Evolutionary conservation across 768 basidiomycete species (phyloP).

Genomic region (Phanerochaete carnosa): DNA sequence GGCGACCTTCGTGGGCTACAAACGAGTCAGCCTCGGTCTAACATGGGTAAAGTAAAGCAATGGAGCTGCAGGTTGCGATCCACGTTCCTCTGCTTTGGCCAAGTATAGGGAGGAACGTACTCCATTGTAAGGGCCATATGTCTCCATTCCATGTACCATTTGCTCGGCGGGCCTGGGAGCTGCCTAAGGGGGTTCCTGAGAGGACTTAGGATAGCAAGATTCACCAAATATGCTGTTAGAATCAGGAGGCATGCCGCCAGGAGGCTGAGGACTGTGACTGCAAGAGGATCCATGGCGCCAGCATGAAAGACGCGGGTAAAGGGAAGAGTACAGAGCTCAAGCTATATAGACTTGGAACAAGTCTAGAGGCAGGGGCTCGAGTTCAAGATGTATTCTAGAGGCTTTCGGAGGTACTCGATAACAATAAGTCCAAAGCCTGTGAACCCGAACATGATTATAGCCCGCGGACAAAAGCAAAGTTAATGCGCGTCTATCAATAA

Average conservation of each 20-base stretch:
- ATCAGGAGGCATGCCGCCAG: neutral
- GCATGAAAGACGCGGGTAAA: neutral
- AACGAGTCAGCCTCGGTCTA: neutral
- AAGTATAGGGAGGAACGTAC: slow-evolving; percentile 34
- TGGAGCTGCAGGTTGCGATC: neutral
- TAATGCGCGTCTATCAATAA: too few relatives aligned
- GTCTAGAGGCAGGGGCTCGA: neutral
- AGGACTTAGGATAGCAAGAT: slow-evolving; percentile 25
- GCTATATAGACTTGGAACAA: neutral
- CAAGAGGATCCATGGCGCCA: neutral
- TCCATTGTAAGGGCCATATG: slow-evolving; percentile 57
- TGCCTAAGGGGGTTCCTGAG: slow-evolving; percentile 43
- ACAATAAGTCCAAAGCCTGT: too few relatives aligned
- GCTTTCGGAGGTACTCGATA: too few relatives aligned
- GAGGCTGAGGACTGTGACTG: slow-evolving; percentile 1
- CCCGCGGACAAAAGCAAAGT: too few relatives aligned
- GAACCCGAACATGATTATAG: too few relatives aligned
- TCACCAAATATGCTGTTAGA: slow-evolving; percentile 20
- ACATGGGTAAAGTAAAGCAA: neutral
- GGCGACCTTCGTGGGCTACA: slow-evolving; percentile 52
- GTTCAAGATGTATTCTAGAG: too few relatives aligned
- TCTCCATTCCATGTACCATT: slow-evolving; percentile 41
- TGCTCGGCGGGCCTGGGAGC: slow-evolving; percentile 60
- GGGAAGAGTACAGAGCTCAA: neutral
- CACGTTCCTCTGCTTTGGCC: neutral